phyloP scores from a whole-genome alignment of 75 land plant species.

The Cryptomeria japonica region DNA sequence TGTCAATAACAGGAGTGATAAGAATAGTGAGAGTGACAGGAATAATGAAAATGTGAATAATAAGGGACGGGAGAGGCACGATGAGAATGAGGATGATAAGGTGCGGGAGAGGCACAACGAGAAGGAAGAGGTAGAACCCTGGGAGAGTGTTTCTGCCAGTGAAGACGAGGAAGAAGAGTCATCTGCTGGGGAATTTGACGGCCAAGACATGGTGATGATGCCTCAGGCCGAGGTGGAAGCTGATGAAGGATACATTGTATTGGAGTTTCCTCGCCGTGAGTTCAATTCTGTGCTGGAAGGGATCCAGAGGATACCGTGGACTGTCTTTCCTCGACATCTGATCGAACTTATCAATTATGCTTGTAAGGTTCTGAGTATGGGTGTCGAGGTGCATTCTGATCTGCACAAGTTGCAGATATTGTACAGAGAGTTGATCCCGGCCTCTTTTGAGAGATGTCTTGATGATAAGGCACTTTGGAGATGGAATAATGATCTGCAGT shows the following conservation, averaged over 20 bases:
- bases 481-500: conserved; percentile 25
- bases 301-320: conserved; percentile 27
- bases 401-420: conserved; percentile 19
- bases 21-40: background rate
- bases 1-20: background rate
- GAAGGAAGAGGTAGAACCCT: conserved; percentile 11
- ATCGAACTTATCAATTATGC: conserved; percentile 25
- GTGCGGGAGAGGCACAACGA: background rate
- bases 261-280: conserved; percentile 31
- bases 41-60: background rate
- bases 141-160: conserved; percentile 10
- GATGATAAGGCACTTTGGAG: conserved; percentile 42
- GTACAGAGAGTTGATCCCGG: conserved; percentile 28
- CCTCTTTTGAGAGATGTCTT: conserved; percentile 34
- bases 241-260: conserved; percentile 20
- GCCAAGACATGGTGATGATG: conserved; percentile 32
- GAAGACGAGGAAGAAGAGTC: conserved; percentile 19
- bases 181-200: conserved; percentile 25
- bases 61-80: background rate
- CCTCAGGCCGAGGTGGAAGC: conserved; percentile 15
- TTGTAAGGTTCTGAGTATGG: conserved; percentile 11
- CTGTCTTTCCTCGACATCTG: conserved; percentile 29
- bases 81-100: background rate
- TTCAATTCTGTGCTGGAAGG: conserved; percentile 20
- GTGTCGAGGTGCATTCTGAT: conserved; percentile 17